Evolutionary conservation across 2,329 filamentous ascomycete species (phyloP).

Genomic region (Sarocladiaceae sp.): DNA sequence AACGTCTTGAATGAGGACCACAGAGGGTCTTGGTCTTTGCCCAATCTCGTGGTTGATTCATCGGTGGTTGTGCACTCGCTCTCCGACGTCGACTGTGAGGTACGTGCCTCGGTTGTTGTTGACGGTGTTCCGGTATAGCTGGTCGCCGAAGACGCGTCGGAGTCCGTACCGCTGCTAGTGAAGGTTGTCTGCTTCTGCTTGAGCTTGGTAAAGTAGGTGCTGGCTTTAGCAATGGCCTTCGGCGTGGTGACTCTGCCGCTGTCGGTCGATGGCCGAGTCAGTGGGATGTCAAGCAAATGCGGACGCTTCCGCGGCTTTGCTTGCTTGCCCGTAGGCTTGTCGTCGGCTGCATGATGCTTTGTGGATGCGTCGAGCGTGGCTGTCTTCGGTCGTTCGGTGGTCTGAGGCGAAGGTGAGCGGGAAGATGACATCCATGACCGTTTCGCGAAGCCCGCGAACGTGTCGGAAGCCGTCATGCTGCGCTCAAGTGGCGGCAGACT

Average conservation of each 20-base stretch:
- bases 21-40: slow-evolving; percentile 43
- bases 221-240: slow-evolving; percentile 22
- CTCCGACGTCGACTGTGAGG: slow-evolving; percentile 36
- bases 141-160: slow-evolving; percentile 42
- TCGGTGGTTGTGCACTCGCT: slow-evolving; percentile 34
- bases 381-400: slow-evolving; percentile 13
- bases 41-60: slow-evolving; percentile 40
- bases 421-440: slow-evolving; percentile 49
- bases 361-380: slow-evolving; percentile 3
- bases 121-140: slow-evolving; percentile 40
- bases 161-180: slow-evolving; percentile 30
- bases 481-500: slow-evolving; percentile 4
- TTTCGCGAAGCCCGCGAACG: slow-evolving; percentile 46
- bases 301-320: slow-evolving; percentile 23
- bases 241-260: slow-evolving; percentile 10
- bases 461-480: slow-evolving; percentile 32
- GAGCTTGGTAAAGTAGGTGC: slow-evolving; percentile 47
- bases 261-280: slow-evolving; percentile 1
- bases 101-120: slow-evolving; percentile 28
- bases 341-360: slow-evolving; percentile 21
- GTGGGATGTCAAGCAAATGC: slow-evolving; percentile 16
- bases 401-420: slow-evolving; percentile 42
- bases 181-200: slow-evolving; percentile 42
- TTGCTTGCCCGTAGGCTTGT: slow-evolving; percentile 19
- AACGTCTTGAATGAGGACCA: slow-evolving; percentile 53